Conservation (phyloP, 805 yeast species). For the Hermanozyma aechmeae region DNA sequence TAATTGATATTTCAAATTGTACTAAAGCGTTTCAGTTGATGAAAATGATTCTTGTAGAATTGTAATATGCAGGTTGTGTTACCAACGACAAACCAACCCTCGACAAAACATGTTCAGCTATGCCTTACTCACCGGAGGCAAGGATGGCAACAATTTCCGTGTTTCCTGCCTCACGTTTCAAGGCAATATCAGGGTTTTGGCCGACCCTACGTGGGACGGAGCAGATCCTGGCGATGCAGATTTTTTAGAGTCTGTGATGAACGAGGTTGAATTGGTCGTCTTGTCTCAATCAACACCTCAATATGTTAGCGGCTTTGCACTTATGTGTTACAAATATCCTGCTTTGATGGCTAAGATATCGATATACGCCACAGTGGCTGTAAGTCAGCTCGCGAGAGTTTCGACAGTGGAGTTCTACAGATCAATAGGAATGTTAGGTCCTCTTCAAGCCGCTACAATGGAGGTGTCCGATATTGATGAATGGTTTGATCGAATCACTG, state of each 20-base stretch:
- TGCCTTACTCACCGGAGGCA: too few species aligned
- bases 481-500: slow-evolving; percentile 60
- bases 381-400: slow-evolving; percentile 75
- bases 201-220: slow-evolving; percentile 76
- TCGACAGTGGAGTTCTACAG: slow-evolving; percentile 79
- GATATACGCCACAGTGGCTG: slow-evolving; percentile 85
- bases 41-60: too few species aligned
- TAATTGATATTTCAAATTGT: too few species aligned
- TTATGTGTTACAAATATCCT: slow-evolving; percentile 51
- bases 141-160: too few species aligned
- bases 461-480: slow-evolving; percentile 72
- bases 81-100: too few species aligned
- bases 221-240: slow-evolving; percentile 19
- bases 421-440: slow-evolving; percentile 66
- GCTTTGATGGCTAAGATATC: slow-evolving; percentile 53
- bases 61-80: too few species aligned
- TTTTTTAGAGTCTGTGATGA: slow-evolving; percentile 24
- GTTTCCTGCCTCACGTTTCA: slow-evolving; percentile 53
- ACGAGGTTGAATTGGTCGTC: slow-evolving; percentile 54
- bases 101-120: too few species aligned
- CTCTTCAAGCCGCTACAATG: slow-evolving; percentile 44
- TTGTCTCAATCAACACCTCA: slow-evolving; percentile 82
- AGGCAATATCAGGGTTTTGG: slow-evolving; percentile 40
- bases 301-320: slow-evolving; percentile 71
- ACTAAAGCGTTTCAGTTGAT: too few species aligned